Conservation (phyloP, 2,329 filamentous ascomycete species). For the Penicillium janthinellum region DNA sequence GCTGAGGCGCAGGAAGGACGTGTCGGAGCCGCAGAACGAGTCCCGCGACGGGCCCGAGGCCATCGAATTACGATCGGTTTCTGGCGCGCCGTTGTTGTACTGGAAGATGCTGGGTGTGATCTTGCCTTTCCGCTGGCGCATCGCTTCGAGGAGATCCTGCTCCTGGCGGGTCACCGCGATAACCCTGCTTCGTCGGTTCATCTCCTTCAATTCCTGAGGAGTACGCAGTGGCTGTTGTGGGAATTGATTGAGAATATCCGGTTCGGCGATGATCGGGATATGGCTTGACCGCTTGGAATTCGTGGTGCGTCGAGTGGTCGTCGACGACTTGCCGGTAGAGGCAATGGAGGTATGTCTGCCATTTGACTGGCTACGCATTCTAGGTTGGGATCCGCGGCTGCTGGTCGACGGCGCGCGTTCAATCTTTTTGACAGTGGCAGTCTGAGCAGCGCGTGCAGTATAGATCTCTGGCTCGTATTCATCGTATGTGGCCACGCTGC, state of each 20-base stretch:
- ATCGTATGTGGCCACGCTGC: slow-evolving; percentile 44
- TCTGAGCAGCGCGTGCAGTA: slow-evolving; percentile 43
- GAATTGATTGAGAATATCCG: slow-evolving; percentile 32
- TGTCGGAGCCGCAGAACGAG: slow-evolving; percentile 41
- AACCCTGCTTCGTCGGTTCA: slow-evolving; percentile 47
- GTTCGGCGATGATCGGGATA: slow-evolving; percentile 40
- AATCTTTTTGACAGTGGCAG: slow-evolving; percentile 34
- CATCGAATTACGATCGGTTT: slow-evolving; percentile 34
- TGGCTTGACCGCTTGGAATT: slow-evolving; percentile 34
- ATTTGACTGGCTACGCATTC: slow-evolving; percentile 16
- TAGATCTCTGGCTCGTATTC: slow-evolving; percentile 48
- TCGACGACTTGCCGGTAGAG: slow-evolving; percentile 33
- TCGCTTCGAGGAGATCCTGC: slow-evolving; percentile 53
- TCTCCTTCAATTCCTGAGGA: slow-evolving; percentile 30
- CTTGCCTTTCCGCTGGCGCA: slow-evolving; percentile 52
- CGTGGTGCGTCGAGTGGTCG: slow-evolving; percentile 25
- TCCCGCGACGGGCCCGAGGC: slow-evolving; percentile 35
- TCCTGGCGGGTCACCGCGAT: slow-evolving; percentile 58
- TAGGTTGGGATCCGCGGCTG: slow-evolving; percentile 29
- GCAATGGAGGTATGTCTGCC: slow-evolving; percentile 29
- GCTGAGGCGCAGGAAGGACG: slow-evolving; percentile 45
- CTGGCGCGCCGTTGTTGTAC: slow-evolving; percentile 11
- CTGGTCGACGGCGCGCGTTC: slow-evolving; percentile 30
- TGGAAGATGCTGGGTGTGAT: slow-evolving; percentile 48
- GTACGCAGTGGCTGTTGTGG: slow-evolving; percentile 24